Percentiles rank a stretch among this genome's conserved stretches.
Conservation (phyloP, 345 rosid genomes). For the Hypericum perforatum region DNA sequence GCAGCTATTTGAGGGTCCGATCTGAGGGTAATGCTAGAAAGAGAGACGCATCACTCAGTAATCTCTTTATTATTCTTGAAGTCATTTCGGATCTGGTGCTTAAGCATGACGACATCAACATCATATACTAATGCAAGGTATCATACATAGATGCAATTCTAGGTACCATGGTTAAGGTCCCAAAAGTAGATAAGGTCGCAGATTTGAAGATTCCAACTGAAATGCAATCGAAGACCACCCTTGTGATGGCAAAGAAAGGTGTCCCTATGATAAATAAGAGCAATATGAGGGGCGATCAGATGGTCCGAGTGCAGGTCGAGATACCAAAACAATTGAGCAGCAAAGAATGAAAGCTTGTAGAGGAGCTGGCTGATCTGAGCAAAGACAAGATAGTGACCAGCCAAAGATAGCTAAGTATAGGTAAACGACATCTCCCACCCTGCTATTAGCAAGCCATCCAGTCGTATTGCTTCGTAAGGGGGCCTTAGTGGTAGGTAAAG, state of each 20-base stretch:
- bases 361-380: conserved; percentile 84
- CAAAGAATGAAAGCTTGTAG: conserved; percentile 76
- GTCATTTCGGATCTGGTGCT: conserved; percentile 79
- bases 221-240: conserved; percentile 85
- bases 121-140: conserved; percentile 78
- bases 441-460: too few species aligned
- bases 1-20: conserved; percentile 87
- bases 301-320: conserved; percentile 96
- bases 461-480: too few species aligned
- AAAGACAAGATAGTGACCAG: conserved; percentile 70
- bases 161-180: conserved; percentile 81
- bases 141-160: conserved; percentile 84
- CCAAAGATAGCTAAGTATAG: conserved; percentile 14
- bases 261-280: conserved; percentile 81
- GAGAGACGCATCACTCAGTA: conserved; percentile 88
- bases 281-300: conserved; percentile 87
- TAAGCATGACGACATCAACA: conserved; percentile 77
- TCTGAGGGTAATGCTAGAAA: conserved; percentile 94
- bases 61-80: conserved; percentile 75
- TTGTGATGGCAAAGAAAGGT: conserved; percentile 92
- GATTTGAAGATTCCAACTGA: conserved; percentile 94
- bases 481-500: too few species aligned
- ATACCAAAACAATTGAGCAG: conserved; percentile 85
- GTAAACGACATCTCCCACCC: not conserved
- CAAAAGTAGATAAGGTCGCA: conserved; percentile 86